phyloP scores from a whole-genome alignment of 1,284 basidiomycete species.

The Wallemia hederae region DNA sequence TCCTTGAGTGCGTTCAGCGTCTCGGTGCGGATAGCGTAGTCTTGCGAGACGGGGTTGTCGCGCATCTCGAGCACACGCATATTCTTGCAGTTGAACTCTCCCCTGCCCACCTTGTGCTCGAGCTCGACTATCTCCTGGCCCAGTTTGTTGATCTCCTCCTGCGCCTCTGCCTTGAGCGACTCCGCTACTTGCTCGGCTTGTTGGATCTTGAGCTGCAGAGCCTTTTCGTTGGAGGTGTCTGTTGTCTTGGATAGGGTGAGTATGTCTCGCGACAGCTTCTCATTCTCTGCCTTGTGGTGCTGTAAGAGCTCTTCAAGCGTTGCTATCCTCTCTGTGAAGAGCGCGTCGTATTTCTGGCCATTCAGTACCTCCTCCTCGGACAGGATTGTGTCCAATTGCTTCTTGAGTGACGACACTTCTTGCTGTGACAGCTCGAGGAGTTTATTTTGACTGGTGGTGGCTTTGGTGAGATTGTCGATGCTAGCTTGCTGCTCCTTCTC shows the following conservation, averaged over 20 bases:
- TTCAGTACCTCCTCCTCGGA: background rate
- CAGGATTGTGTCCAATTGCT: background rate
- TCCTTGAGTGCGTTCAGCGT: slow-evolving; percentile 35
- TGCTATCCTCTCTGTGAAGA: background rate
- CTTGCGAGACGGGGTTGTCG: slow-evolving; percentile 43
- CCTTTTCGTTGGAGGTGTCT: background rate
- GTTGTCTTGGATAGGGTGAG: background rate
- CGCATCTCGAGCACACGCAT: slow-evolving; percentile 35
- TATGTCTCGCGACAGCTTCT: slow-evolving; percentile 2
- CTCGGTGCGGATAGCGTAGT: slow-evolving; percentile 34
- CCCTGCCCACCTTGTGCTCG: slow-evolving; percentile 38
- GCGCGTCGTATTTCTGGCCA: background rate
- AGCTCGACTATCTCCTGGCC: slow-evolving; percentile 45
- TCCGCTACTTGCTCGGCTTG: slow-evolving; percentile 8
- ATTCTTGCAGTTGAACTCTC: slow-evolving; percentile 40
- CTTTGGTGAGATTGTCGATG: background rate
- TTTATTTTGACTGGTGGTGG: background rate
- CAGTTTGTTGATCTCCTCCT: slow-evolving; percentile 27
- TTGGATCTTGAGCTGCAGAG: background rate
- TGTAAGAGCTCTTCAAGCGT: slow-evolving; percentile 2
- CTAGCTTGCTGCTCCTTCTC: background rate
- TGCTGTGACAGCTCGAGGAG: background rate
- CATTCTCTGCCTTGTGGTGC: slow-evolving; percentile 4
- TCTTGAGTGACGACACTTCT: background rate
- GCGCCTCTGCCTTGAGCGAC: slow-evolving; percentile 17